Conservation (phyloP, 192 early-diverging fungal species). For the Gonapodya prolifera region DNA sequence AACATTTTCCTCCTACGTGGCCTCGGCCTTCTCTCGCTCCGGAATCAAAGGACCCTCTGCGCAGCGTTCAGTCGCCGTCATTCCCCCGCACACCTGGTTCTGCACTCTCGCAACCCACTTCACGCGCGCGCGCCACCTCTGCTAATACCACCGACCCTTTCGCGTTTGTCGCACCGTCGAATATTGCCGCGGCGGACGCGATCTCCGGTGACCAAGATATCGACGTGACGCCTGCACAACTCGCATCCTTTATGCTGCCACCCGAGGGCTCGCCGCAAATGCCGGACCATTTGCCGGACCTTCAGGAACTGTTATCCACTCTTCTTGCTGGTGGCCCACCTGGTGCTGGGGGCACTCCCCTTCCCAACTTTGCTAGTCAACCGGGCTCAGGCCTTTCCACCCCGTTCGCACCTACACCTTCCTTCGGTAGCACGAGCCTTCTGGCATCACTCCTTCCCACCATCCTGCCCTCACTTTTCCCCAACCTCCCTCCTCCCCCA, state of each 20-base stretch:
- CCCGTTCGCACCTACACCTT: background rate
- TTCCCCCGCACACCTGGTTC: no score
- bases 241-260: no score
- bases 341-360: background rate
- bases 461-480: background rate
- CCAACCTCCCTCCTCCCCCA: background rate
- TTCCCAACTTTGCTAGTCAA: background rate
- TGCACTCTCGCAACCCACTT: no score
- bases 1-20: background rate
- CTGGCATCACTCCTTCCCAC: background rate
- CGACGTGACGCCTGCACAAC: background rate
- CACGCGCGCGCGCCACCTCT: background rate
- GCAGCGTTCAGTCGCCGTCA: no score
- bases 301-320: background rate
- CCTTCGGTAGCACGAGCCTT: no score
- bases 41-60: no score
- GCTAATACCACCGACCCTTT: background rate
- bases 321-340: background rate
- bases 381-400: background rate
- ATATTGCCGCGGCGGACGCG: no score
- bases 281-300: background rate
- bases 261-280: background rate
- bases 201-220: background rate
- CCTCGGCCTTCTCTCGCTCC: background rate
- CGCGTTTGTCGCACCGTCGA: no score